These are phyloP conservation scores for Amniculicola lignicola DNA, from an alignment of 495 filamentous ascomycete species.

Conservation along the genomic window DNA sequence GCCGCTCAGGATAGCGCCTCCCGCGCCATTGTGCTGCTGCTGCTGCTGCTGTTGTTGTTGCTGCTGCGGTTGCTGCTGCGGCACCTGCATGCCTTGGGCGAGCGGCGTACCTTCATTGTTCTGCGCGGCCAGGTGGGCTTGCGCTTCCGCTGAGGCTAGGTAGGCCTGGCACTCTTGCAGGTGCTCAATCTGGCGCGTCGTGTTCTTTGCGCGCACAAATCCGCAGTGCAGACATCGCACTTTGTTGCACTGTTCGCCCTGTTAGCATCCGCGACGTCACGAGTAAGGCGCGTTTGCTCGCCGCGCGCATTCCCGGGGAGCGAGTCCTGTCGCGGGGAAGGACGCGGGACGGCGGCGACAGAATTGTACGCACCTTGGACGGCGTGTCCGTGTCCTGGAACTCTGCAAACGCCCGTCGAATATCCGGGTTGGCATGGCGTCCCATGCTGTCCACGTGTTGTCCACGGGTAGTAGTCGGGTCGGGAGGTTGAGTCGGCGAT, in stretches of 20 bases:
- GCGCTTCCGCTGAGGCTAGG: slow-evolving; percentile 40
- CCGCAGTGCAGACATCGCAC: slow-evolving; percentile 45
- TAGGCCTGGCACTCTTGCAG: slow-evolving; percentile 41
- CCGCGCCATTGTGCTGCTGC: slow-evolving; percentile 2
- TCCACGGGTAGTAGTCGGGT: not conserved
- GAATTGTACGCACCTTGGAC: slow-evolving; percentile 32
- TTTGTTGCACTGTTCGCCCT: slow-evolving; percentile 43
- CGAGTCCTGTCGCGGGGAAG: not conserved
- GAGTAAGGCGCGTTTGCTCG: too few relatives aligned
- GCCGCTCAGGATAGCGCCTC: slow-evolving; percentile 37
- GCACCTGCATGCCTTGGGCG: slow-evolving; percentile 2
- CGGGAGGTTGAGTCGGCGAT: too few relatives aligned
- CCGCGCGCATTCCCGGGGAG: too few relatives aligned
- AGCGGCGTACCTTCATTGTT: not conserved
- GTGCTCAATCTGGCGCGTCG: slow-evolving; percentile 45
- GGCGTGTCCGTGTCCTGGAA: slow-evolving; percentile 38
- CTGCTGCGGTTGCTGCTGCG: slow-evolving; percentile 5
- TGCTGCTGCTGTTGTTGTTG: too few relatives aligned
- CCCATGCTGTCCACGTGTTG: slow-evolving; percentile 5
- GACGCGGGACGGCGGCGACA: not conserved
- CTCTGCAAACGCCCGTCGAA: slow-evolving; percentile 37
- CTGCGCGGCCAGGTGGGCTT: slow-evolving; percentile 29
- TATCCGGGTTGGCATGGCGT: slow-evolving; percentile 38
- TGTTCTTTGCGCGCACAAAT: slow-evolving; percentile 45
- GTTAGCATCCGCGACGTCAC: too few relatives aligned